Base-by-base conservation (phyloP, 2,329 filamentous ascomycete genomes). In the Pleomassaria siparia region DNA sequence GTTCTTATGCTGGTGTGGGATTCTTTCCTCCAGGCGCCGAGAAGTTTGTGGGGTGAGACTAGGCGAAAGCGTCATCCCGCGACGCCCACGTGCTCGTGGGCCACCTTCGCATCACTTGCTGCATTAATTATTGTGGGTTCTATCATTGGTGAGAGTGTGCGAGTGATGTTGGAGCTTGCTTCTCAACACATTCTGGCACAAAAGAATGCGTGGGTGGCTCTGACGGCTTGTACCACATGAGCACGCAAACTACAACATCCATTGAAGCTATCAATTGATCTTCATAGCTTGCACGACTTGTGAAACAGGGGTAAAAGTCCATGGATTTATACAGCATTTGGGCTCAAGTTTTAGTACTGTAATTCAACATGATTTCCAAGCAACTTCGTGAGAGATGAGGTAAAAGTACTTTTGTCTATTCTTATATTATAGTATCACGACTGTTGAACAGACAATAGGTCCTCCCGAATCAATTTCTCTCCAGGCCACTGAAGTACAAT, bases 41-140 rank as follows among this genome's bases (percentile, higher is more conserved):
- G 36, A n/a, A n/a, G 40, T 50, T 50, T 50, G 47, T 50, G 47
- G 47, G 47, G 47, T 50, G 43, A 46, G 39, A 35, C 44, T 47
- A 50, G 48, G 39, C 43, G 44, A 47, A 47, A 39, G 18, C 43
- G 30, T 36, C 42, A 36, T n/a, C 41, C 43, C 22, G 45, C 45
- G 36, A 30, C 24, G 32, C 33, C 46, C 46, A 48, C 46, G 46
- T 48, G 45, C 45, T 20, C 24, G n/a, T n/a, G n/a, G n/a, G n/a
- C 10, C 30, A 44, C 4, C n/a, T 25, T 28, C 21, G 30, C 29
- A 35, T 26, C 42, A 5, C 4, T n/a, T 36, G 10, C 20, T 32
- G 13, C 8, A 24, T 24, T 21, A 26, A 11, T 26, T 25, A 26
- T n/a, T n/a, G n/a, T 37, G 9, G 39, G 26, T 25, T 15, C 28